phyloP scores from a whole-genome alignment of 371 early-diverging fungal genomes.

The Thermomucor indicae-seudaticae region DNA sequence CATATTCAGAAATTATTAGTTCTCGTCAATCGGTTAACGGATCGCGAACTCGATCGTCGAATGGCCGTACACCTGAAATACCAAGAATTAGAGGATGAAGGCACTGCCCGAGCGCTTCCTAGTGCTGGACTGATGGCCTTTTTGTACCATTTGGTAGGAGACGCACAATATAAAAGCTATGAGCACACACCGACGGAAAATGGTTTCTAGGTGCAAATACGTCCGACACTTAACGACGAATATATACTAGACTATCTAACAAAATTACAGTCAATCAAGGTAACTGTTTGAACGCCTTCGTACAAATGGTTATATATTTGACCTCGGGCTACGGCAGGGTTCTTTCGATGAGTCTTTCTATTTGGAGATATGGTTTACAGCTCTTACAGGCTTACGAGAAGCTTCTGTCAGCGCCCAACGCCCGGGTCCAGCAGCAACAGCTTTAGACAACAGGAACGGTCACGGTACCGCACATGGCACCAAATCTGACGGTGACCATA shows the following conservation, averaged over 20 bases:
- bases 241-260: constrained; percentile 34
- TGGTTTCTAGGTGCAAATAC: constrained; percentile 35
- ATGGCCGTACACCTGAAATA: constrained; percentile 50
- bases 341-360: constrained; percentile 49
- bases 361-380: constrained; percentile 41
- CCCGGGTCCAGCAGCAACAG: no score
- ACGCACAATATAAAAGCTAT: background rate
- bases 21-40: constrained; percentile 34
- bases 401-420: constrained; percentile 30
- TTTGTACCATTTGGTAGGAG: constrained; percentile 40
- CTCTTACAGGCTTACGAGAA: constrained; percentile 42
- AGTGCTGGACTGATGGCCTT: constrained; percentile 48
- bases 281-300: constrained; percentile 6
- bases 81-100: constrained; percentile 51
- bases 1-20: constrained; percentile 29
- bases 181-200: background rate
- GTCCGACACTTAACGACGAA: constrained; percentile 36
- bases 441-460: background rate
- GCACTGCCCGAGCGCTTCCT: constrained; percentile 50
- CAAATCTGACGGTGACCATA: constrained; percentile 2
- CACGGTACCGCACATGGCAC: background rate
- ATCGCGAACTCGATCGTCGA: constrained; percentile 31
- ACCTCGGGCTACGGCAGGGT: constrained; percentile 14
- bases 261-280: constrained; percentile 44
- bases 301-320: no score